Percentiles rank a stretch among this genome's conserved stretches.
Evolutionary conservation across 768 basidiomycete species (phyloP).

Genomic region (Butyriboletus loyo): DNA sequence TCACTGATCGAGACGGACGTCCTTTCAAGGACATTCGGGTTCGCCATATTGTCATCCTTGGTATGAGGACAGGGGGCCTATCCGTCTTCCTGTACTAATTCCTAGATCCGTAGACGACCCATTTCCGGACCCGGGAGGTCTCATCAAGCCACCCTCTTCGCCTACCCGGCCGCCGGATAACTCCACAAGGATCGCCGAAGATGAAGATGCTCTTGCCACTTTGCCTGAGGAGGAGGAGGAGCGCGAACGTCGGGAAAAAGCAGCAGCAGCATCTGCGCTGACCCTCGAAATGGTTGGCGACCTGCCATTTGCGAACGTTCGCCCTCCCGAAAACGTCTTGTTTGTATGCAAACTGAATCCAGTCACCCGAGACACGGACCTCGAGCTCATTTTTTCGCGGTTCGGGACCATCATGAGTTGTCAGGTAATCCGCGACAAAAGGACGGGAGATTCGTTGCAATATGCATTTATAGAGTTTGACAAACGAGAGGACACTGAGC

Average conservation of each 20-base stretch:
- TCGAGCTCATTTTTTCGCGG: conserved; percentile 95
- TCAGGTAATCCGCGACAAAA: conserved; percentile 95
- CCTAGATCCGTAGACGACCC: conserved; percentile 71
- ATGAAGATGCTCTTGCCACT: conserved; percentile 84
- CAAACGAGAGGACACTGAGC: conserved; percentile 88
- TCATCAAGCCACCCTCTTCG: conserved; percentile 68
- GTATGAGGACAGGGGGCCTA: conserved; percentile 38
- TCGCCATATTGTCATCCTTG: conserved; percentile 92
- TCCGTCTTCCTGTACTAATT: conserved; percentile 1
- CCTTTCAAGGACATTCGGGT: conserved; percentile 95
- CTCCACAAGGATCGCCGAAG: conserved; percentile 89
- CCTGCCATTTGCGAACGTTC: conserved; percentile 94
- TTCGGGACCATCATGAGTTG: conserved; percentile 97
- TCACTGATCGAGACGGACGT: conserved; percentile 81
- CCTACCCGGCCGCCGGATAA: conserved; percentile 83
- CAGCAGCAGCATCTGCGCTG: conserved; percentile 88
- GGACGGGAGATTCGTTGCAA: conserved; percentile 93
- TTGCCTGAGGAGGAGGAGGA: conserved; percentile 87
- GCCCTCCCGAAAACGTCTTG: conserved; percentile 96
- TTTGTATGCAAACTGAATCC: conserved; percentile 99
- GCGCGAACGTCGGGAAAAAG: conserved; percentile 73
- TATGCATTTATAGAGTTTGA: conserved; percentile 99
- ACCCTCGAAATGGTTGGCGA: conserved; percentile 99
- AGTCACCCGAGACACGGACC: conserved; percentile 92
- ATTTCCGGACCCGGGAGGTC: conserved; percentile 80